Evolutionary conservation across 2,329 filamentous ascomycete genomes (phyloP).

Genomic region (Ceratocystis alfenasii): DNA sequence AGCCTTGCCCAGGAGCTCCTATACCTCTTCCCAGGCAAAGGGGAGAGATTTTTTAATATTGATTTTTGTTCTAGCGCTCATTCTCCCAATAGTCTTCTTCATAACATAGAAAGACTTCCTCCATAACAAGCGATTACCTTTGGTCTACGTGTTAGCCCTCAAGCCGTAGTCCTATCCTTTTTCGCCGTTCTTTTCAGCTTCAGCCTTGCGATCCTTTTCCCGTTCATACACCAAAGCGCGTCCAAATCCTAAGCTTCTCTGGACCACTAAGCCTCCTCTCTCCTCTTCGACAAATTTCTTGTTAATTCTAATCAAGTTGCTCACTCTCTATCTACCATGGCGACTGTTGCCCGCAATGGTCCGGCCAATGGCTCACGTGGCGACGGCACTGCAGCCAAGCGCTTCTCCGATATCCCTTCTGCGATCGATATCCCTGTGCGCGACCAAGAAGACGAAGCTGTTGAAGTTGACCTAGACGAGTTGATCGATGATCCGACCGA

Average conservation of each 20-base stretch:
- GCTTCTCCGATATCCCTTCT: conserved; percentile 53
- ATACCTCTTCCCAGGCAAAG: neutral
- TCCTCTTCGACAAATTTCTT: neutral
- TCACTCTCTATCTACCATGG: conserved; percentile 11
- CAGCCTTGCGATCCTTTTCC: conserved; percentile 9
- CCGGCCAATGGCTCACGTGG: conserved; percentile 31
- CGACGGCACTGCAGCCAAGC: conserved; percentile 37
- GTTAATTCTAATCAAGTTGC: neutral
- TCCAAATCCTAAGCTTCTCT: neutral
- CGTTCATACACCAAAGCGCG: neutral
- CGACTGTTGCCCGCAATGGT: conserved; percentile 31
- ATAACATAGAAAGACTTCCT: neutral
- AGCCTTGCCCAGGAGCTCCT: neutral
- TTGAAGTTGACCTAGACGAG: conserved; percentile 87
- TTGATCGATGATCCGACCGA: conserved; percentile 89
- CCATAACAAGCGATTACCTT: neutral
- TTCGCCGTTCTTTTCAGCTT: conserved; percentile 6
- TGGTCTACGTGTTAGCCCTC: neutral
- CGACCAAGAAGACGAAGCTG: conserved; percentile 57
- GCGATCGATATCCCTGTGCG: conserved; percentile 56
- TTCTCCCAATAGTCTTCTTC: neutral
- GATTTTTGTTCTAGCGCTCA: neutral
- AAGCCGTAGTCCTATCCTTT: neutral
- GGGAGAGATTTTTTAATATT: neutral
- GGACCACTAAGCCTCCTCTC: neutral